Conservation (phyloP, 306 rosid species). For the Dryas alaskensis region DNA sequence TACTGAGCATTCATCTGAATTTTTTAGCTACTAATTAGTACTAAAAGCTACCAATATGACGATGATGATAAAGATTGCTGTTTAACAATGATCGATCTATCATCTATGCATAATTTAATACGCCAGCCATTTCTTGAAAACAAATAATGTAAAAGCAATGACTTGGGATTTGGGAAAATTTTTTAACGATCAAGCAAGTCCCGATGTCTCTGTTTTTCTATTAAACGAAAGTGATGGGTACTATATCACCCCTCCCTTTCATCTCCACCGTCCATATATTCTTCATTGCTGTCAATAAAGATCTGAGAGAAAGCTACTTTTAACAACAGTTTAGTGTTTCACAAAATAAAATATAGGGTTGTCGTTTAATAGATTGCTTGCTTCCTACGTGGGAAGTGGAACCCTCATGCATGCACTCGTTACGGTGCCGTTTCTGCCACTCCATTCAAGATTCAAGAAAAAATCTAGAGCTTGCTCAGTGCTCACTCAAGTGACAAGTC, state of each 20-base stretch:
- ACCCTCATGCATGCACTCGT: not conserved
- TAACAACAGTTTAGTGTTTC: not conserved
- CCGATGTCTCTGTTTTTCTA: not conserved
- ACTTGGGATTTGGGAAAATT: not conserved
- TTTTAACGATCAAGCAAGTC: not conserved
- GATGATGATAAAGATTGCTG: not conserved
- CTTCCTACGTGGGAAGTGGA: not conserved
- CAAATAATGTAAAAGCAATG: not conserved
- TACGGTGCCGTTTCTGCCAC: conserved; percentile 9
- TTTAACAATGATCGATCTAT: not conserved
- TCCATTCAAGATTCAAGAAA: too few relatives aligned
- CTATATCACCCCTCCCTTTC: not conserved
- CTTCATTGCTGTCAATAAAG: not conserved
- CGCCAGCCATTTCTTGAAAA: too few relatives aligned
- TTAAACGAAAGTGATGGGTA: not conserved
- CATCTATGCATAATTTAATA: not conserved
- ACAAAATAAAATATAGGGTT: not conserved
- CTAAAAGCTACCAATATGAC: not conserved
- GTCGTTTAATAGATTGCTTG: not conserved
- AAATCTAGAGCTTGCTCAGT: not conserved
- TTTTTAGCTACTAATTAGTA: not conserved
- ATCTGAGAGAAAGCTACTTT: not conserved
- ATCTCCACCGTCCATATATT: not conserved
- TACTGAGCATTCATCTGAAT: not conserved
- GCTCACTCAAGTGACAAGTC: not conserved